phyloP scores from a whole-genome alignment of 129 eudicot species.

The Calendula officinalis region DNA sequence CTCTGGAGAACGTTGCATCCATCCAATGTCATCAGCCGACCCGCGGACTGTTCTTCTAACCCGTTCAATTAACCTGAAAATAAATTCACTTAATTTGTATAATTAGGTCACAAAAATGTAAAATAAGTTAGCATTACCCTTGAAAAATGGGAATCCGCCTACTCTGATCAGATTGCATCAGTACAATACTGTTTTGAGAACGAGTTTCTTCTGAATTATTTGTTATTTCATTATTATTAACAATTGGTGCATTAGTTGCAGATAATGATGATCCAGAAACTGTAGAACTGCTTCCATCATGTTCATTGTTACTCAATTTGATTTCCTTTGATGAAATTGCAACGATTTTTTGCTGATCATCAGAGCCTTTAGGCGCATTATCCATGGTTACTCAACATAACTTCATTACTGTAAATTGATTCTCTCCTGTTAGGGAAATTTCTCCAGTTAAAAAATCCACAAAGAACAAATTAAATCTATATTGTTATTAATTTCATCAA shows the following conservation, averaged over 20 bases:
- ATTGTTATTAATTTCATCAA: too few species aligned
- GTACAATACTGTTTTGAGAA: constrained; percentile 33
- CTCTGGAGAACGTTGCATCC: constrained; percentile 73
- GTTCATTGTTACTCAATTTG: constrained; percentile 23
- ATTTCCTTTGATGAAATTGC: constrained; percentile 40
- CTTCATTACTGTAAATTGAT: neutral
- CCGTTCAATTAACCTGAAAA: constrained; percentile 67
- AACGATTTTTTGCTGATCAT: constrained; percentile 38
- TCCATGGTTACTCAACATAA: constrained; percentile 10
- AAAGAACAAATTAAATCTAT: neutral
- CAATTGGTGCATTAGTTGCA: constrained; percentile 36
- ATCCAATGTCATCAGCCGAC: constrained; percentile 94
- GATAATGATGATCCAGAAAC: constrained; percentile 31
- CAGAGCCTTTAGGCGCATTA: constrained; percentile 16
- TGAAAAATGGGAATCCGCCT: constrained; percentile 64
- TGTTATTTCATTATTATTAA: constrained; percentile 43
- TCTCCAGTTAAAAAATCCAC: too few species aligned
- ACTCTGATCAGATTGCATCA: constrained; percentile 39
- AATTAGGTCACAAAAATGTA: neutral
- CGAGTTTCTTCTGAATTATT: constrained; percentile 33
- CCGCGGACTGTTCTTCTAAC: constrained; percentile 88
- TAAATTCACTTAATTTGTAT: constrained; percentile 9
- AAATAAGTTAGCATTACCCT: constrained; percentile 45
- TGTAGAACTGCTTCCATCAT: constrained; percentile 31
- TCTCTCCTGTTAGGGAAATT: neutral